Evolutionary conservation across 352 stramenopile species (phyloP), one percentile per base, ranked within the genome.

Genomic region (Phytophthora pistaciae): DNA sequence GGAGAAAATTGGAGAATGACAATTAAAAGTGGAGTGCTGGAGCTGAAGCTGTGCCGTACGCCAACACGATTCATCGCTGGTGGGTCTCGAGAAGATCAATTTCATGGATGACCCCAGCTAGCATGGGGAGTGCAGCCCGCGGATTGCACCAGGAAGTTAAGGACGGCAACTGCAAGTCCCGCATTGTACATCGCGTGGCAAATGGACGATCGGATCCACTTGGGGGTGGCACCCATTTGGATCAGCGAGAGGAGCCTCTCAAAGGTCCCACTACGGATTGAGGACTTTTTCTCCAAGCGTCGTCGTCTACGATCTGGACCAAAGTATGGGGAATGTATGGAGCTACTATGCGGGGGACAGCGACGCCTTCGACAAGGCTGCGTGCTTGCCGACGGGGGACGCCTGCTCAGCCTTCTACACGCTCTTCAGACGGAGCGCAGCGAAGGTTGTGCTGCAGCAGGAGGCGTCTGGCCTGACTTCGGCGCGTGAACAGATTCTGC

Each of bases 381-480:
- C 54, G 58, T 66, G 66, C 50, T 59, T 82, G 25, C 55, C 66
- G n/a, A 61, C 63, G 38, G 31, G 42, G 21, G 68, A 57, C 13
- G 64, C 50, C 36, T 78, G 64, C 61, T 66, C 75, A 44, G 40
- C 49, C 0, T 85, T 80, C 69, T 85, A 83, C 55, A 64, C 78
- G 31, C 40, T 62, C 27, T 72, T 85, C 50, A 72, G 74, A 72
- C 69, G 75, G 29, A 81, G 66, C 42, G 72, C 72, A 9, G 61
- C 75, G 16, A 72, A 71, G 21, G 79, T 85, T 56, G 72, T 77
- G 57, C n/a, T 76, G n/a, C 66, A 75, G 13, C 70, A 71, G 44
- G 66, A 68, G 31, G 33, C 64, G 20, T 61, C 63, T 56, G 64
- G 68, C 11, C 31, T 71, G 40, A 54, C 56, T n/a, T 63, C 67